A percentile compares a stretch with the other conserved stretches of the same genome.
phyloP scores from a whole-genome alignment of 495 filamentous ascomycete species.

The Podospora appendiculata region DNA sequence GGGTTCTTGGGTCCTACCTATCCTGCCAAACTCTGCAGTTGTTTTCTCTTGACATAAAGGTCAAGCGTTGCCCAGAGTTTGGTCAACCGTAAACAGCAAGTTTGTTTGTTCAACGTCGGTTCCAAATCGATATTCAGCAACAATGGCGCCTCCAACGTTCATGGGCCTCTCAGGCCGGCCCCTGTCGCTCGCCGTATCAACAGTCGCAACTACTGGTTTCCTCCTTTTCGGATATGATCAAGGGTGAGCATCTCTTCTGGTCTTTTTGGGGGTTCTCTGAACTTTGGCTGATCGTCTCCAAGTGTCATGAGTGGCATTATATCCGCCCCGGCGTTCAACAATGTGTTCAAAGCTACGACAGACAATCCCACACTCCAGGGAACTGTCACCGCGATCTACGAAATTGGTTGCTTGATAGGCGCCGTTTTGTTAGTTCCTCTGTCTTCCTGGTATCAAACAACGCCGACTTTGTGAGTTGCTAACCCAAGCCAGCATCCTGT shows the following conservation, averaged over 20 bases:
- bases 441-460: no score
- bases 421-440: conserved; percentile 44
- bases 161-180: conserved; percentile 57
- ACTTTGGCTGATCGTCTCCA: neutral
- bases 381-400: conserved; percentile 76
- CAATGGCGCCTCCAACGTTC: conserved; percentile 39
- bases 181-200: conserved; percentile 56
- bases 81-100: no score
- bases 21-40: no score
- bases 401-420: conserved; percentile 69
- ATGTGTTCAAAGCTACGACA: conserved; percentile 59
- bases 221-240: conserved; percentile 68
- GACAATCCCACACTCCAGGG: conserved; percentile 67
- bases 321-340: conserved; percentile 60
- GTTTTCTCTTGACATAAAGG: neutral
- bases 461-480: no score
- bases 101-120: no score
- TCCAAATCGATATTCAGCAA: neutral
- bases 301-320: conserved; percentile 75
- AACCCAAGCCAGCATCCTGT: conserved; percentile 35
- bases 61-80: neutral
- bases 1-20: no score
- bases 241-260: conserved; percentile 23
- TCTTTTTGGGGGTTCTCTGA: neutral
- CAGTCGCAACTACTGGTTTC: conserved; percentile 66